phyloP scores from a whole-genome alignment of 2,329 filamentous ascomycete genomes.

The Aquanectria penicillioides region DNA sequence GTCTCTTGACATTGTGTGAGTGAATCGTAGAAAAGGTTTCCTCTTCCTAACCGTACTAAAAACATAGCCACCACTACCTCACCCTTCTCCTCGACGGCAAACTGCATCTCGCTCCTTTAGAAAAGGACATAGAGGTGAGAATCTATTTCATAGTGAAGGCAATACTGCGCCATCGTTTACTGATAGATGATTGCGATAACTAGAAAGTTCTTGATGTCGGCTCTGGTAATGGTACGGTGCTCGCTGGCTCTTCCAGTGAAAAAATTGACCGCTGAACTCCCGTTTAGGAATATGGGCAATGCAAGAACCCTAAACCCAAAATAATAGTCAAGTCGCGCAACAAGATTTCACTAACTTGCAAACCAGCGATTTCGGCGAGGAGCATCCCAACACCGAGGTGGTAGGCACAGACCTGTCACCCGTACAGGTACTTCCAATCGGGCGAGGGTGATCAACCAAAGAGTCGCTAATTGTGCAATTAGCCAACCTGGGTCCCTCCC shows the following conservation, averaged over 20 bases:
- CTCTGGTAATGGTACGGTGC: not conserved
- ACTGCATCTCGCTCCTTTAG: not conserved
- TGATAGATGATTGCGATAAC: not conserved
- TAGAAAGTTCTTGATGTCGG: slow-evolving; percentile 13
- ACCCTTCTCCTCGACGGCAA: slow-evolving; percentile 8
- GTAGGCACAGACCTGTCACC: slow-evolving; percentile 8
- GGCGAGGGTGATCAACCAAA: not conserved
- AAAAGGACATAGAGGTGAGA: slow-evolving; percentile 1
- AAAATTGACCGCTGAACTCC: not conserved
- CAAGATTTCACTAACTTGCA: not conserved
- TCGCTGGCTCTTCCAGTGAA: not conserved
- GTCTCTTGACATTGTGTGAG: slow-evolving; percentile 18
- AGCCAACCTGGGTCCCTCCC: slow-evolving; percentile 1
- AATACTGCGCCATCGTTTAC: too few species aligned
- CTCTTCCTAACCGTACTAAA: not conserved
- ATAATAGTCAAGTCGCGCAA: too few species aligned
- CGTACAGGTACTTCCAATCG: not conserved
- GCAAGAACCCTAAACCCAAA: too few species aligned
- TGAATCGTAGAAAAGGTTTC: not conserved
- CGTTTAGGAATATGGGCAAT: slow-evolving; percentile 12
- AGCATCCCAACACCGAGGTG: slow-evolving; percentile 8
- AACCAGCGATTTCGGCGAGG: slow-evolving; percentile 12
- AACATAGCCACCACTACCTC: slow-evolving; percentile 10
- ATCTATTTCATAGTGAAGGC: not conserved
- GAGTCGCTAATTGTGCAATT: not conserved